These are phyloP conservation scores for Colletotrichum lupini DNA, from an alignment of 2,329 filamentous ascomycete species.

Conservation along the genomic window DNA sequence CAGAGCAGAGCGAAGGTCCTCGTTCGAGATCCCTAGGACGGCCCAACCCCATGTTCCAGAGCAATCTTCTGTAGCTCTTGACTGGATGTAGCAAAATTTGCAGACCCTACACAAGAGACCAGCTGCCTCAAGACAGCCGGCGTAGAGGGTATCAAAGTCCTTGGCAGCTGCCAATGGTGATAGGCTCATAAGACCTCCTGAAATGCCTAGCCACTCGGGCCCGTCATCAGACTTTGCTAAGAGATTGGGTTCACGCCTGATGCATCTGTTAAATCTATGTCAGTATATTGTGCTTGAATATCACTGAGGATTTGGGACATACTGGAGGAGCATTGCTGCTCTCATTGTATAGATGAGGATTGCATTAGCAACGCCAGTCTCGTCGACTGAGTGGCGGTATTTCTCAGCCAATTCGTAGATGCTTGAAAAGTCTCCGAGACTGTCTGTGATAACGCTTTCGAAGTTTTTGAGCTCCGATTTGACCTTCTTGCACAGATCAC, in stretches of 20 bases:
- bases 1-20: neutral
- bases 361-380: neutral
- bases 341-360: neutral
- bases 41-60: slow-evolving; percentile 1
- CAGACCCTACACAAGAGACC: neutral
- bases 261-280: neutral
- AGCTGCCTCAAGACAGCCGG: neutral
- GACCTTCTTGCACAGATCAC: neutral
- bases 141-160: neutral
- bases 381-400: neutral
- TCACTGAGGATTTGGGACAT: neutral
- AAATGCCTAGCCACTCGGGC: slow-evolving; percentile 6
- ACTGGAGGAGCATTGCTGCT: neutral
- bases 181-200: slow-evolving; percentile 1
- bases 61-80: neutral
- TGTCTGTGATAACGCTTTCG: neutral
- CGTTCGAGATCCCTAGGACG: neutral
- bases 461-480: neutral
- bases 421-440: neutral
- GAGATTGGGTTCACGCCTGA: neutral
- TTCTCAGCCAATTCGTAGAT: neutral
- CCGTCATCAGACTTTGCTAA: neutral
- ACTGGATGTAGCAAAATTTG: neutral
- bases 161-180: neutral
- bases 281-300: neutral